Evolutionary conservation across 805 yeast genomes (phyloP).

Genomic region (Clavispora carvajalis): DNA sequence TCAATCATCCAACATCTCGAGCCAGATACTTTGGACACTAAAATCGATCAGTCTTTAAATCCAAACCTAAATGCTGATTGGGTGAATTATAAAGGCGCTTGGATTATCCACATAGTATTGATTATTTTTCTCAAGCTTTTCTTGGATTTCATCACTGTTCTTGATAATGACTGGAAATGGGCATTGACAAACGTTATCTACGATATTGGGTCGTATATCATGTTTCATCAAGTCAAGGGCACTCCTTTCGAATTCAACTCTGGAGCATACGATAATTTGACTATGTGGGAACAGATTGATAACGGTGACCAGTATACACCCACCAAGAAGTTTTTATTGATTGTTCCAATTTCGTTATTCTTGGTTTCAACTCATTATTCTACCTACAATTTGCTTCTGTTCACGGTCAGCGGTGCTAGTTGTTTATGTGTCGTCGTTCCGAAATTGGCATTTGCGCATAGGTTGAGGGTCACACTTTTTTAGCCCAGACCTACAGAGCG

Average conservation of each 20-base stretch:
- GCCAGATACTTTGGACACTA: slow-evolving; percentile 88
- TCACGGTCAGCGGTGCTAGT: slow-evolving; percentile 72
- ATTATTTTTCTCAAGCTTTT: slow-evolving; percentile 69
- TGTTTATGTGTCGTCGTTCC: slow-evolving; percentile 88
- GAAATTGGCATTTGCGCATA: slow-evolving; percentile 77
- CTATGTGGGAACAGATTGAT: slow-evolving; percentile 98
- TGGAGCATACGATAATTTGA: slow-evolving; percentile 92
- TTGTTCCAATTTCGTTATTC: slow-evolving; percentile 88
- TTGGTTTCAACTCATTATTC: slow-evolving; percentile 86
- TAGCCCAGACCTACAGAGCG: slow-evolving; percentile 5
- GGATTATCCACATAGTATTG: slow-evolving; percentile 87
- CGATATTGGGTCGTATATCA: slow-evolving; percentile 85
- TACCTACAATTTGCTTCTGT: slow-evolving; percentile 73
- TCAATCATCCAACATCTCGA: slow-evolving; percentile 86
- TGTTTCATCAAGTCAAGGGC: slow-evolving; percentile 96
- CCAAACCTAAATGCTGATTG: slow-evolving; percentile 93
- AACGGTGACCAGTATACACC: slow-evolving; percentile 97
- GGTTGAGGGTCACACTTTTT: slow-evolving; percentile 61
- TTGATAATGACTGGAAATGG: slow-evolving; percentile 84
- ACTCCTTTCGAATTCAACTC: slow-evolving; percentile 95
- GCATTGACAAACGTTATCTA: slow-evolving; percentile 87
- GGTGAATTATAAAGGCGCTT: slow-evolving; percentile 95
- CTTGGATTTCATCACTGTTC: slow-evolving; percentile 75
- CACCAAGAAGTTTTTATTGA: slow-evolving; percentile 83
- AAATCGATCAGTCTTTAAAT: slow-evolving; percentile 81